Percentiles rank a stretch among this genome's conserved stretches.
Conservation (phyloP, 2,329 filamentous ascomycete genomes). For the Cordyceps fumosorosea region DNA sequence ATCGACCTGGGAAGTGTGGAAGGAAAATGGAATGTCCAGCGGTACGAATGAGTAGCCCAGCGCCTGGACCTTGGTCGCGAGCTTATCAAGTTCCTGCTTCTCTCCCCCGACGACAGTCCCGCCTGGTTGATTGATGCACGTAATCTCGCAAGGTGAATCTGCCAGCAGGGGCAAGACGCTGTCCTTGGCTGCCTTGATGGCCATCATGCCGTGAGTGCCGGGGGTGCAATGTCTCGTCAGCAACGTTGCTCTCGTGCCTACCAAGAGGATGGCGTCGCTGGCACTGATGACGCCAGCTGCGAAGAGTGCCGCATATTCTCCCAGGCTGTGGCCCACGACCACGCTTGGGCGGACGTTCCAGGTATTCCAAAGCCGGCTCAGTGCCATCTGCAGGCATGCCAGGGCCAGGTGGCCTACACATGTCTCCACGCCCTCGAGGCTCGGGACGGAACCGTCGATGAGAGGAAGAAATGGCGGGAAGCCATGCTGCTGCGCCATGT, state of each 20-base stretch:
- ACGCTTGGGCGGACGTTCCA: conserved; percentile 44
- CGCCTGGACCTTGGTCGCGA: not conserved
- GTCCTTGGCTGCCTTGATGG: not conserved
- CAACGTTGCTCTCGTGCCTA: conserved; percentile 60
- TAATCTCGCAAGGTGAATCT: conserved; percentile 40
- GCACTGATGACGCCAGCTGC: conserved; percentile 64
- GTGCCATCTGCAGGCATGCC: conserved; percentile 42
- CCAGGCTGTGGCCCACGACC: conserved; percentile 58
- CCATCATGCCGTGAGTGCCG: conserved; percentile 54
- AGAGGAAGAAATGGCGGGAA: not conserved
- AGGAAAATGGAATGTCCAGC: not conserved
- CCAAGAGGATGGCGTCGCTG: conserved; percentile 64
- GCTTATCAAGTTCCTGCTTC: not conserved
- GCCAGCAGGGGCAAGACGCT: conserved; percentile 29
- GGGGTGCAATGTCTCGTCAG: conserved; percentile 58
- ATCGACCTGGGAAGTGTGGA: conserved; percentile 3
- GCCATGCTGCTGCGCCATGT: not conserved
- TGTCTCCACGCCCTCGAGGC: not conserved
- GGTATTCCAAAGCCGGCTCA: conserved; percentile 40
- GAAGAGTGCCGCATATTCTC: conserved; percentile 68
- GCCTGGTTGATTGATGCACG: conserved; percentile 67
- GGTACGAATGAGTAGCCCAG: not conserved
- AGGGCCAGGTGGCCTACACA: not conserved
- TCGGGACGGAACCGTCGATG: not conserved
- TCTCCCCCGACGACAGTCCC: conserved; percentile 56